Conservation (phyloP, 306 rosid genomes). For the Cucurbita argyrosperma region DNA sequence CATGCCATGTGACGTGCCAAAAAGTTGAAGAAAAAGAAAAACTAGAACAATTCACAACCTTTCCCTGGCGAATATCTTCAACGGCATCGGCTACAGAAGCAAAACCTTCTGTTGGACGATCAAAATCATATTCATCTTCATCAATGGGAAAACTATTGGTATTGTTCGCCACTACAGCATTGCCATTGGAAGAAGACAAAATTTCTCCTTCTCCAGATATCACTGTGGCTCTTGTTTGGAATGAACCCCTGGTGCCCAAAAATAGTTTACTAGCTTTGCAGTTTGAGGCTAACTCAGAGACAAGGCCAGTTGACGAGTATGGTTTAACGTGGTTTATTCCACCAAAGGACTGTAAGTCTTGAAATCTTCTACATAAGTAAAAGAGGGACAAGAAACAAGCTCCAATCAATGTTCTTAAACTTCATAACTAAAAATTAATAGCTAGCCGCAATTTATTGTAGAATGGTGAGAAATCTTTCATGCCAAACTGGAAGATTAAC, state of each 20-base stretch:
- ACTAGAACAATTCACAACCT: slow-evolving; percentile 26
- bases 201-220: slow-evolving; percentile 37
- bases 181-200: slow-evolving; percentile 30
- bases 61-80: slow-evolving; percentile 74
- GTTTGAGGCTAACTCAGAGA: slow-evolving; percentile 17
- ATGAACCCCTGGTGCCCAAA: slow-evolving; percentile 14
- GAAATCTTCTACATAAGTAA: slow-evolving; percentile 23
- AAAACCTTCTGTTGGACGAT: slow-evolving; percentile 46
- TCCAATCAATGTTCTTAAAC: neutral
- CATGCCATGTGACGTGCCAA: neutral
- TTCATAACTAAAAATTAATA: neutral
- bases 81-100: slow-evolving; percentile 66
- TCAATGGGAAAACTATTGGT: slow-evolving; percentile 26
- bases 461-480: neutral
- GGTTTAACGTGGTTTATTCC: slow-evolving; percentile 12
- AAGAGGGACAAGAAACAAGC: neutral
- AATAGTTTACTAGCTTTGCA: slow-evolving; percentile 24
- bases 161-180: slow-evolving; percentile 4
- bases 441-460: neutral
- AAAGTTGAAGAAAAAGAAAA: neutral
- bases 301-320: slow-evolving; percentile 5
- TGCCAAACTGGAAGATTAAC: neutral
- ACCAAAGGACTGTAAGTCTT: slow-evolving; percentile 24
- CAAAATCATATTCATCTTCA: slow-evolving; percentile 38
- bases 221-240: slow-evolving; percentile 34